These are phyloP conservation scores for Trametes meyenii DNA, from an alignment of 768 basidiomycete species.

Conservation along the genomic window DNA sequence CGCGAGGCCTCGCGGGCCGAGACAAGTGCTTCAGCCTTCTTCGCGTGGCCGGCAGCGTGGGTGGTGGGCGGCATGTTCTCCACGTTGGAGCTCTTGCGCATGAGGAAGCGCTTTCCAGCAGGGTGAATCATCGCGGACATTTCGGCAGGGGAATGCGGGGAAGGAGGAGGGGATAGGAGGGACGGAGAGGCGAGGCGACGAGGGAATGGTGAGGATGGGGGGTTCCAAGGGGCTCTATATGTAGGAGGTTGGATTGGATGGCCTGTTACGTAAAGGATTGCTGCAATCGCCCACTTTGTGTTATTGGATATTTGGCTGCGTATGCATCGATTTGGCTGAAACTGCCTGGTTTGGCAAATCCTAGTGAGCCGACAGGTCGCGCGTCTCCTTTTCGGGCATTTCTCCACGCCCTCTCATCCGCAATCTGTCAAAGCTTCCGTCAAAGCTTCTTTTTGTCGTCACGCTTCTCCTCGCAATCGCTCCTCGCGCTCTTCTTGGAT, in stretches of 20 bases:
- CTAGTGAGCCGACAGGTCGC: background rate
- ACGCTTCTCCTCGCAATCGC: background rate
- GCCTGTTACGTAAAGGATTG: slow-evolving; percentile 22
- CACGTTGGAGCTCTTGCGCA: slow-evolving; percentile 31
- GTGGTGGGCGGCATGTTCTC: slow-evolving; percentile 27
- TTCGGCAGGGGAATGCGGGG: background rate
- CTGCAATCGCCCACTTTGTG: slow-evolving; percentile 8
- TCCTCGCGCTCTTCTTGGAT: background rate
- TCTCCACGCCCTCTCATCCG: background rate
- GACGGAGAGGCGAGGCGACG: background rate
- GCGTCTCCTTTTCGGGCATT: background rate
- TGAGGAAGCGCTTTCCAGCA: slow-evolving; percentile 20
- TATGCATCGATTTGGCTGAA: slow-evolving; percentile 13
- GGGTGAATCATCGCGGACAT: slow-evolving; percentile 19
- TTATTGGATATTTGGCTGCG: slow-evolving; percentile 13
- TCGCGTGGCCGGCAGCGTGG: slow-evolving; percentile 7
- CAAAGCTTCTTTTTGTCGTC: slow-evolving; percentile 10
- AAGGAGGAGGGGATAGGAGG: background rate
- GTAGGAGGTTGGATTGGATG: background rate
- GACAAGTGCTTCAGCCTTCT: slow-evolving; percentile 22
- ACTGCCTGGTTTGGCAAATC: slow-evolving; percentile 15
- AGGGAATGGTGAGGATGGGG: background rate
- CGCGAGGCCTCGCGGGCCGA: slow-evolving; percentile 26
- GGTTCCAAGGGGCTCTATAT: slow-evolving; percentile 11
- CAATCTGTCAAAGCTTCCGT: slow-evolving; percentile 12